Percentiles rank a stretch among this genome's conserved stretches.
phyloP scores from a whole-genome alignment of 2,329 filamentous ascomycete species.

The Calonectria leucothoes region DNA sequence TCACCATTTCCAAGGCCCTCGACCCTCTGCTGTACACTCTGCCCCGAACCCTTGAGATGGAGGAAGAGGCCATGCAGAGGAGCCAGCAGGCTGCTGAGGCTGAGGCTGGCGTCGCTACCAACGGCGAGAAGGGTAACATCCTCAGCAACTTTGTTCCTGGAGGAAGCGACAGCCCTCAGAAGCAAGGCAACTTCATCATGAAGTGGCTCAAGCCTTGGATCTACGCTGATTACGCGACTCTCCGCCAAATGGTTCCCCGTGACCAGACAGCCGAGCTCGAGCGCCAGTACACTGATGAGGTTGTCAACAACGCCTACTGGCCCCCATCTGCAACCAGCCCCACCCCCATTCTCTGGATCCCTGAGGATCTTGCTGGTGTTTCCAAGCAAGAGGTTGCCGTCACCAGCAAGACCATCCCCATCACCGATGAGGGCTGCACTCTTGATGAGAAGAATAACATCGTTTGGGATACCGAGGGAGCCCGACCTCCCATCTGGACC shows the following conservation, averaged over 20 bases:
- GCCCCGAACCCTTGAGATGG: slow-evolving; percentile 69
- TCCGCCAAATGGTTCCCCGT: slow-evolving; percentile 78
- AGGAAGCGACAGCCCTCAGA: slow-evolving; percentile 41
- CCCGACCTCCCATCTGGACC: slow-evolving; percentile 57
- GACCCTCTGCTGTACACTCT: slow-evolving; percentile 78
- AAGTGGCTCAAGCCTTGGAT: slow-evolving; percentile 82
- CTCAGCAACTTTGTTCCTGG: slow-evolving; percentile 36
- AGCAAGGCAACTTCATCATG: slow-evolving; percentile 64
- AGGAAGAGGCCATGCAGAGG: slow-evolving; percentile 53
- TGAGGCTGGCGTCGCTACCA: slow-evolving; percentile 35
- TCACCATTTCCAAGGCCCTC: slow-evolving; percentile 76
- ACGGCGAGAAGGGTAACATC: slow-evolving; percentile 34
- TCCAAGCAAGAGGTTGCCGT: slow-evolving; percentile 78
- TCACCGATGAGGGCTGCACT: slow-evolving; percentile 78
- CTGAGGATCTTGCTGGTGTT: slow-evolving; percentile 76
- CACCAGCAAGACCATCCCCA: slow-evolving; percentile 73
- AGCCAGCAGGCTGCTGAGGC: slow-evolving; percentile 43
- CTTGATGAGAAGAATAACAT: slow-evolving; percentile 73
- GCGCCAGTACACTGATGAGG: slow-evolving; percentile 70
- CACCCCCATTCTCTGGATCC: slow-evolving; percentile 79
- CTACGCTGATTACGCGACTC: slow-evolving; percentile 76
- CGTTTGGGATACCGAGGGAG: slow-evolving; percentile 54
- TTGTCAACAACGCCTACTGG: slow-evolving; percentile 76
- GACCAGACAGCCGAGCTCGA: slow-evolving; percentile 58
- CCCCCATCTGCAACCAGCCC: slow-evolving; percentile 74